Conservation (phyloP, 2,329 filamentous ascomycete genomes). For the Stagonosporopsis cucurbitacearum region DNA sequence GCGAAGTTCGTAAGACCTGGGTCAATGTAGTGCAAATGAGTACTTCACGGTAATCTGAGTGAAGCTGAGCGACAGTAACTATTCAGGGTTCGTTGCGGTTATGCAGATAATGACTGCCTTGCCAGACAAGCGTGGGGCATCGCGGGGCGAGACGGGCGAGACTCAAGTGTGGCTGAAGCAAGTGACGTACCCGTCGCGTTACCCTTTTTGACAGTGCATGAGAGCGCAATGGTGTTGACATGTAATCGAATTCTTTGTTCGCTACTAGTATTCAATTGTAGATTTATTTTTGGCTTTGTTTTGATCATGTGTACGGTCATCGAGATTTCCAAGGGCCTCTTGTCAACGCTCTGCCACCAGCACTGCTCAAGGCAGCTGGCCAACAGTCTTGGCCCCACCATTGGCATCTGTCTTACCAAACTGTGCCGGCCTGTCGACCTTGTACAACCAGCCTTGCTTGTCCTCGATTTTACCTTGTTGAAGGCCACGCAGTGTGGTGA, state of each 20-base stretch:
- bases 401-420: conserved; percentile 39
- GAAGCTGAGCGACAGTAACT: neutral
- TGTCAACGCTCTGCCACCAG: neutral
- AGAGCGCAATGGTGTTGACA: conserved; percentile 11
- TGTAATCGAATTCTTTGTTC: neutral
- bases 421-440: conserved; percentile 51
- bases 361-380: conserved; percentile 40
- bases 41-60: neutral
- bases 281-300: neutral
- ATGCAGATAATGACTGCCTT: conserved; percentile 28
- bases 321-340: neutral
- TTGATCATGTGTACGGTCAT: neutral
- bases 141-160: conserved; percentile 17
- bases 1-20: conserved; percentile 2
- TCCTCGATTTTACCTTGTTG: conserved; percentile 83
- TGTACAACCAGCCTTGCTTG: conserved; percentile 72
- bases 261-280: neutral
- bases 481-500: conserved; percentile 81
- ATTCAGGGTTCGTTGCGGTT: conserved; percentile 1
- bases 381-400: conserved; percentile 38
- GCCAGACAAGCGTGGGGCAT: conserved; percentile 13
- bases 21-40: conserved; percentile 7
- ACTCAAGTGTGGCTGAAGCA: neutral
- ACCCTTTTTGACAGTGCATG: conserved; percentile 16
- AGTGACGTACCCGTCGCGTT: conserved; percentile 25